Percentiles rank a stretch among this genome's conserved stretches.
These are phyloP conservation scores for Theileria parva DNA, from an alignment of 169 alveolate genomes.

Conservation along the genomic window DNA sequence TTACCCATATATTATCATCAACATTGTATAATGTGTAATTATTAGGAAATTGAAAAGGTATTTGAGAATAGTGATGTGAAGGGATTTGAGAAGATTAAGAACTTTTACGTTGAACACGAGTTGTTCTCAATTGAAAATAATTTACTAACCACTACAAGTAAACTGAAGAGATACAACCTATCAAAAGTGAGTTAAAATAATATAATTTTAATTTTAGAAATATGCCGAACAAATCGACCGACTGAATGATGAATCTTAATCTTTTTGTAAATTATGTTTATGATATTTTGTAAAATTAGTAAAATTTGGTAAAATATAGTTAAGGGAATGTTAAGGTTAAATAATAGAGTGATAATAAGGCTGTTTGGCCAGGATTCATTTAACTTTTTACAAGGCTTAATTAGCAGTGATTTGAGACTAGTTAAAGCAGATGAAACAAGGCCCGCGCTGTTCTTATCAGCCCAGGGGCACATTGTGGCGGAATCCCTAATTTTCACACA, in stretches of 20 bases:
- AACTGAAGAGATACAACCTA: slow-evolving; percentile 83
- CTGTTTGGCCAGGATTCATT: slow-evolving; percentile 70
- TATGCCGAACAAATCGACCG: neutral
- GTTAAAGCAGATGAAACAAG: slow-evolving; percentile 21
- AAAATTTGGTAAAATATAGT: neutral
- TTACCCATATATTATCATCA: neutral
- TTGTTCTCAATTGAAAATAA: slow-evolving; percentile 87
- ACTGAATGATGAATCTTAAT: neutral
- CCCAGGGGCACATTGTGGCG: slow-evolving; percentile 69
- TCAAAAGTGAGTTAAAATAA: neutral
- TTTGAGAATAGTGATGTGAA: slow-evolving; percentile 61
- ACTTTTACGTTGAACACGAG: slow-evolving; percentile 78
- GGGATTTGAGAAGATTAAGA: slow-evolving; percentile 79
- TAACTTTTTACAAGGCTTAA: slow-evolving; percentile 72
- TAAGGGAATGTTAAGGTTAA: slow-evolving; percentile 37
- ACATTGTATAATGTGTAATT: slow-evolving; percentile 26
- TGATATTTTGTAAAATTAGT: neutral
- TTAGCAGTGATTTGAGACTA: slow-evolving; percentile 63
- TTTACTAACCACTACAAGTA: slow-evolving; percentile 89
- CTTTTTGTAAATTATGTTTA: neutral
- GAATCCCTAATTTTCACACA: slow-evolving; percentile 65
- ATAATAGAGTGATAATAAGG: slow-evolving; percentile 57
- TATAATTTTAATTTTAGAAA: neutral
- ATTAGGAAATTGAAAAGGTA: slow-evolving; percentile 25
- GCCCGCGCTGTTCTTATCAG: slow-evolving; percentile 58